phyloP scores from a whole-genome alignment of 2,329 filamentous ascomycete genomes.

The Clarireedia sp. region DNA sequence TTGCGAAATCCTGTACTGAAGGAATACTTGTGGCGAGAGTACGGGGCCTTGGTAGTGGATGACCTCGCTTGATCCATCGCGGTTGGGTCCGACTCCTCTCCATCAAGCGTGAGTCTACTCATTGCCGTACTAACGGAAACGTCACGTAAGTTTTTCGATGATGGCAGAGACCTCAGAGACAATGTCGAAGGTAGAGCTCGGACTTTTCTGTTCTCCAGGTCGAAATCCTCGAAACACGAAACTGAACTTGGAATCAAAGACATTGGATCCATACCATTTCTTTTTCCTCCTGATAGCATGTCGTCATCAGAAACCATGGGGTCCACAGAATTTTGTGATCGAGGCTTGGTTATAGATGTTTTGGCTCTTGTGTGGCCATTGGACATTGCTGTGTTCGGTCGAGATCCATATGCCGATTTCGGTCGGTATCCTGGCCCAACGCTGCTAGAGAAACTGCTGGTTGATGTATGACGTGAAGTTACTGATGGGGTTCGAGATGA shows the following conservation, averaged over 20 bases:
- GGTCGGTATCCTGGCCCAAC: conserved; percentile 46
- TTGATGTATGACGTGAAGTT: conserved; percentile 36
- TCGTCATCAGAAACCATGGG: conserved; percentile 30
- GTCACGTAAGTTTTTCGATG: conserved; percentile 25
- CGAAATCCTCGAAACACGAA: conserved; percentile 18
- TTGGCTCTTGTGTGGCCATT: conserved; percentile 39
- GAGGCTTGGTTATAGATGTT: conserved; percentile 32
- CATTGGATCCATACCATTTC: conserved; percentile 43
- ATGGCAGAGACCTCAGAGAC: conserved; percentile 16
- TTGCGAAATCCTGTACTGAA: conserved; percentile 16
- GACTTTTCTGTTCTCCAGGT: conserved; percentile 22
- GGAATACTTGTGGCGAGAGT: conserved; percentile 18
- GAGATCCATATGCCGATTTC: conserved; percentile 31
- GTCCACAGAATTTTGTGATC: conserved; percentile 35
- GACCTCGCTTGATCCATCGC: conserved; percentile 13
- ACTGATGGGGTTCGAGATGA: conserved; percentile 34
- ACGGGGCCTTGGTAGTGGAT: conserved; percentile 9
- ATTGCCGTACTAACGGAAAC: conserved; percentile 33
- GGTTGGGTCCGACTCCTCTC: conserved; percentile 13
- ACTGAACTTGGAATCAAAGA: conserved; percentile 25
- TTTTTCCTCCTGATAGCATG: conserved; percentile 31
- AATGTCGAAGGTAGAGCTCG: conserved; percentile 27
- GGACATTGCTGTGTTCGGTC: conserved; percentile 45
- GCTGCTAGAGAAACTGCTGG: conserved; percentile 48
- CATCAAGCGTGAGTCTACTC: conserved; percentile 26